Evolutionary conservation across 495 filamentous ascomycete genomes (phyloP).

Genomic region (Tuber melanosporum): DNA sequence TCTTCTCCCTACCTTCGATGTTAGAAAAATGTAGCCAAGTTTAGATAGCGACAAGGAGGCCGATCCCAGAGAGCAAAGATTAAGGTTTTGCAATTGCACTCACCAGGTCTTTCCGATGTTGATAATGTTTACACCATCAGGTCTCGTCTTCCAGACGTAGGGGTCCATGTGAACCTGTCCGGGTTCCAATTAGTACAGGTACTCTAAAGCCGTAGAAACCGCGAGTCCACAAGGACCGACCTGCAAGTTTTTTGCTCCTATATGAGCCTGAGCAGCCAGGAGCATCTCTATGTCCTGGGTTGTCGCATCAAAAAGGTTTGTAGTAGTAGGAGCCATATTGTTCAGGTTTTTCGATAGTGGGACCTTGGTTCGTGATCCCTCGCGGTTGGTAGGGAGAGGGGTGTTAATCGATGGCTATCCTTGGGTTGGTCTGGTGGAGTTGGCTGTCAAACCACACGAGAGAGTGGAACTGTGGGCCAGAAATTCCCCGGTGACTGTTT

Average conservation of each 20-base stretch:
- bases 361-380: slow-evolving; percentile 32
- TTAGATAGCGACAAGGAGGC: neutral
- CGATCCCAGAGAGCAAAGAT: neutral
- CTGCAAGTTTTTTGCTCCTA: slow-evolving; percentile 98
- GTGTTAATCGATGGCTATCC: slow-evolving; percentile 21
- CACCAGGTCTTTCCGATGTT: slow-evolving; percentile 99
- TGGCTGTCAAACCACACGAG: slow-evolving; percentile 16
- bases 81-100: slow-evolving; percentile 39
- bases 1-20: slow-evolving; percentile 76
- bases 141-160: slow-evolving; percentile 98
- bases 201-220: slow-evolving; percentile 13
- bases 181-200: slow-evolving; percentile 24
- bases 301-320: slow-evolving; percentile 63
- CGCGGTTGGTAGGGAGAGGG: slow-evolving; percentile 27
- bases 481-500: slow-evolving; percentile 39
- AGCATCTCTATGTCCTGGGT: slow-evolving; percentile 97
- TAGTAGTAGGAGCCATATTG: slow-evolving; percentile 70
- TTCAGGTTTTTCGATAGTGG: slow-evolving; percentile 16
- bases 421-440: slow-evolving; percentile 32
- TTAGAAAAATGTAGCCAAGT: slow-evolving; percentile 39
- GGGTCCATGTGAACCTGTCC: slow-evolving; percentile 84
- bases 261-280: slow-evolving; percentile 88
- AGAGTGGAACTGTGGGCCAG: slow-evolving; percentile 28
- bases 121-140: slow-evolving; percentile 94
- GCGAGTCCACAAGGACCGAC: slow-evolving; percentile 36